A percentile compares a stretch with the other conserved stretches of the same genome.
Evolutionary conservation across 192 early-diverging fungal species (phyloP).

Genomic region (Endogone sp.): DNA sequence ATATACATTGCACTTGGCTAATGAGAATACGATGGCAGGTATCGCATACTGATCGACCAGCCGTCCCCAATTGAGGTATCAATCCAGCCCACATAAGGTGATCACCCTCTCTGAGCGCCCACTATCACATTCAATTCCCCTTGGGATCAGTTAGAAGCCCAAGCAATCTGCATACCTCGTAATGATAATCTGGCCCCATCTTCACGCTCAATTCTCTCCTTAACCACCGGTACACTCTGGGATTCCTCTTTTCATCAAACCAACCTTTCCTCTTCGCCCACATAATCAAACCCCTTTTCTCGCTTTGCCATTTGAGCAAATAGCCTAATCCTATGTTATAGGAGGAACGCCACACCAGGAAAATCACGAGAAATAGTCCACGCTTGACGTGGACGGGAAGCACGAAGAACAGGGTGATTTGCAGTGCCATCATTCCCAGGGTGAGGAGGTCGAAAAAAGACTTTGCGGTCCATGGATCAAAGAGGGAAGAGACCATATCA

Average conservation of each 20-base stretch:
- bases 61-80: background rate
- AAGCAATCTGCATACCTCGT: slow-evolving; percentile 62
- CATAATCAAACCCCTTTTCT: slow-evolving; percentile 64
- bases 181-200: slow-evolving; percentile 77
- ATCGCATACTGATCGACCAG: background rate
- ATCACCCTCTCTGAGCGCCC: slow-evolving; percentile 6
- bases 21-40: slow-evolving; percentile 3
- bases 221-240: slow-evolving; percentile 53
- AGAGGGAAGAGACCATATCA: slow-evolving; percentile 73
- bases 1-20: slow-evolving; percentile 2
- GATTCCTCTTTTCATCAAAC: slow-evolving; percentile 54
- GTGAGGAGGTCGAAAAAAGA: slow-evolving; percentile 73
- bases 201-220: slow-evolving; percentile 67
- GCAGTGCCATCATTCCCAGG: slow-evolving; percentile 56
- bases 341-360: slow-evolving; percentile 81
- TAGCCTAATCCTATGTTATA: slow-evolving; percentile 89
- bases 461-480: slow-evolving; percentile 65
- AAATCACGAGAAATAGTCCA: slow-evolving; percentile 65
- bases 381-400: slow-evolving; percentile 51
- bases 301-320: slow-evolving; percentile 78
- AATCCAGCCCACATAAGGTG: background rate
- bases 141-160: slow-evolving; percentile 3
- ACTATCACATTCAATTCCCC: background rate
- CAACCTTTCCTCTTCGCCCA: slow-evolving; percentile 67
- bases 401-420: slow-evolving; percentile 64